These are phyloP conservation scores for Hypoxylon sp. DNA, from an alignment of 2,329 filamentous ascomycete genomes.

Conservation along the genomic window DNA sequence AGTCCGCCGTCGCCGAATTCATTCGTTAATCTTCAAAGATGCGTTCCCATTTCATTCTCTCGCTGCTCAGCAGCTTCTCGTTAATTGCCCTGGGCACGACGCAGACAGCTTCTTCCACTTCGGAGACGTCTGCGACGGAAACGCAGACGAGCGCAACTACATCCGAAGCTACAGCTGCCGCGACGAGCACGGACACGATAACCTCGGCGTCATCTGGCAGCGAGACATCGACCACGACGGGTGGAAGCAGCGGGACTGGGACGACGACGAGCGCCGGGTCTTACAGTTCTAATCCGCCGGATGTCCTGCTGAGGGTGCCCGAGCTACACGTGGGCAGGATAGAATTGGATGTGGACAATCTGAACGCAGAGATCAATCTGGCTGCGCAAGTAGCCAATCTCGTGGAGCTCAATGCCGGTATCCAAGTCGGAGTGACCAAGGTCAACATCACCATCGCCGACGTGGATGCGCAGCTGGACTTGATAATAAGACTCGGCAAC, in stretches of 20 bases:
- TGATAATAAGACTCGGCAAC: slow-evolving; percentile 69
- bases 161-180: slow-evolving; percentile 35
- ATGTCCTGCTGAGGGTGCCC: slow-evolving; percentile 69
- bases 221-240: slow-evolving; percentile 37
- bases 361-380: slow-evolving; percentile 69
- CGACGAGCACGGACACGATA: slow-evolving; percentile 30
- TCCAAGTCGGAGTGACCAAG: slow-evolving; percentile 61
- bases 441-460: slow-evolving; percentile 73
- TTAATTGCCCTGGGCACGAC: slow-evolving; percentile 49
- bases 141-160: slow-evolving; percentile 10
- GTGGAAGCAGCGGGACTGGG: slow-evolving; percentile 38
- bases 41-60: slow-evolving; percentile 29
- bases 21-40: too few relatives aligned
- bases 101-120: slow-evolving; percentile 51
- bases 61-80: slow-evolving; percentile 49
- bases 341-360: slow-evolving; percentile 69
- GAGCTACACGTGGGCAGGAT: slow-evolving; percentile 69
- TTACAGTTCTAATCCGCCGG: slow-evolving; percentile 58
- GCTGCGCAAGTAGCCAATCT: slow-evolving; percentile 70
- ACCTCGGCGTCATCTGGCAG: slow-evolving; percentile 31
- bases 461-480: slow-evolving; percentile 68
- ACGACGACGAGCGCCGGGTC: slow-evolving; percentile 45
- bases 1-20: slow-evolving; percentile 23
- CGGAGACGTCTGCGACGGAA: slow-evolving; percentile 34
- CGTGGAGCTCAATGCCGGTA: slow-evolving; percentile 66